Conservation (phyloP, 768 basidiomycete genomes). For the Plicaturopsis crispa region DNA sequence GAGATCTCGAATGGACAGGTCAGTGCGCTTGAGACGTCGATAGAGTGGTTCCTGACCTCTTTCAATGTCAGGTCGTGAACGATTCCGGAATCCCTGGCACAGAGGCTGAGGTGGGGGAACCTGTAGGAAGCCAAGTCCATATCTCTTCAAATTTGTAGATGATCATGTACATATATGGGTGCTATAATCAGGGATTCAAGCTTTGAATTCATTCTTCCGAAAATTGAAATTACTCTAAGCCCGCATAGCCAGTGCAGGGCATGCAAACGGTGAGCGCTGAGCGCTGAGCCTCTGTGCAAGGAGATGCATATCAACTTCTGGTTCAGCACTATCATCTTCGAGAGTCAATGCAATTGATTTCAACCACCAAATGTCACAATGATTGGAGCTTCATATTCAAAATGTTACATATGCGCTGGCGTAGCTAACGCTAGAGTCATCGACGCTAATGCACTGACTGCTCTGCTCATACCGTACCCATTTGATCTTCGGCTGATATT, state of each 20-base stretch:
- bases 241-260: too few species aligned
- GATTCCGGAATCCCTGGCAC: conserved; percentile 66
- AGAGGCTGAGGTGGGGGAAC: conserved; percentile 48
- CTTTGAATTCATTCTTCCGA: too few species aligned
- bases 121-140: conserved; percentile 55
- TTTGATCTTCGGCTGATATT: conserved; percentile 36
- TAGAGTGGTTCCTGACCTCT: conserved; percentile 3
- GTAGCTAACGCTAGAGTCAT: conserved; percentile 93
- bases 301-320: too few species aligned
- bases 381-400: conserved; percentile 19
- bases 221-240: too few species aligned
- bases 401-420: conserved; percentile 82
- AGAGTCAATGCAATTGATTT: conserved; percentile 1
- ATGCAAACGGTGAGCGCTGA: too few species aligned
- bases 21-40: conserved; percentile 9
- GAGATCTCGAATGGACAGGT: conserved; percentile 56
- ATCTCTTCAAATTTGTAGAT: too few species aligned
- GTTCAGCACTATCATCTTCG: too few species aligned
- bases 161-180: too few species aligned
- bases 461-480: conserved; percentile 97
- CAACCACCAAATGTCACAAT: not conserved
- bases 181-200: too few species aligned
- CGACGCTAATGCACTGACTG: conserved; percentile 54
- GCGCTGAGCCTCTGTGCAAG: too few species aligned
- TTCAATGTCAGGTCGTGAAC: conserved; percentile 47